A percentile compares a stretch with the other conserved stretches of the same genome.
Evolutionary conservation across 1,139 yeast genomes (phyloP).

Genomic region (Blastobotrys malaysiensis): DNA sequence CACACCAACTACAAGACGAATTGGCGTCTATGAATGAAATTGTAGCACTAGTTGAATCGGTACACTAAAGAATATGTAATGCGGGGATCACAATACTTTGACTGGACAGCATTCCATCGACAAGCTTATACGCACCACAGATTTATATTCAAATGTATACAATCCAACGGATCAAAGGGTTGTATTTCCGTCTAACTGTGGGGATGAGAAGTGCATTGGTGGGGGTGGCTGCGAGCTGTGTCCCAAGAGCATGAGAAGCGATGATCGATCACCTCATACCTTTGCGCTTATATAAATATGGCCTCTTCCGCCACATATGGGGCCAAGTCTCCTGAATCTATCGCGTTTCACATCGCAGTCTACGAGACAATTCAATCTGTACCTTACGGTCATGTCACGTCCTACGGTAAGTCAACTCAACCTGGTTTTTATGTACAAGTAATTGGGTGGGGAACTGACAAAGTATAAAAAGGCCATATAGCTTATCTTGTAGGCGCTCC

Average conservation of each 20-base stretch:
- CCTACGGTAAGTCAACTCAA: conserved; percentile 46
- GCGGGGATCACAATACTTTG: too few species aligned
- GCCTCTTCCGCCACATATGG: conserved; percentile 18
- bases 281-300: not conserved
- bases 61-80: too few species aligned
- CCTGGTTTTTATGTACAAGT: not conserved
- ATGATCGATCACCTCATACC: not conserved
- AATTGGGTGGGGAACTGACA: conserved; percentile 10
- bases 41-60: too few species aligned
- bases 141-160: too few species aligned
- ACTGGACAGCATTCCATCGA: too few species aligned
- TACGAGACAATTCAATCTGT: conserved; percentile 49
- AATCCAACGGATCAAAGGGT: too few species aligned
- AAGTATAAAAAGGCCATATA: conserved; percentile 50
- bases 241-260: not conserved
- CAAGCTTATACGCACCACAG: too few species aligned
- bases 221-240: not conserved
- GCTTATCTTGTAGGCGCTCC: conserved; percentile 62
- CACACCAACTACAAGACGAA: too few species aligned
- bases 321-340: conserved; percentile 42
- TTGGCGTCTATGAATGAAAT: too few species aligned
- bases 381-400: conserved; percentile 63
- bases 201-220: not conserved
- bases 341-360: conserved; percentile 57
- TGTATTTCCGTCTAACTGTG: not conserved